Evolutionary conservation across 2,329 filamentous ascomycete species (phyloP), one percentile per base, ranked within the genome.

Genomic region (Periconia sp.): DNA sequence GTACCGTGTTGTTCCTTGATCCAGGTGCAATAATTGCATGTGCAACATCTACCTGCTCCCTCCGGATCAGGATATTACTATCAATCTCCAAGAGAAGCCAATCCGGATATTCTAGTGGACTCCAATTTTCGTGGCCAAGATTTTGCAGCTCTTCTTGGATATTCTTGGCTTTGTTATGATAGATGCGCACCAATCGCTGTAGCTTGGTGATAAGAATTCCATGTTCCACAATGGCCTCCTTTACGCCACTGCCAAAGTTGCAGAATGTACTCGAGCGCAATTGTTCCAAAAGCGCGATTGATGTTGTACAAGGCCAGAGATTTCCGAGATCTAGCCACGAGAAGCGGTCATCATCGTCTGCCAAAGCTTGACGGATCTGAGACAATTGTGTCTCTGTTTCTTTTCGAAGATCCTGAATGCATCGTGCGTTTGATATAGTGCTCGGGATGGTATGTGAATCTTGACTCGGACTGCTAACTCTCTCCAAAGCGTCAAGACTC

Each of bases 81-180:
- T 90, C 87, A 14, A 90, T 81, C 56, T 90, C 87, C 0, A 91
- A 69, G 0, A 90, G 73, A 0, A 90, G 66, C 82, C 85, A 89
- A 60, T 90, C 86, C 0, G 84, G 77, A 31, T 79, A 67, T 0
- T 82, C 70, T 0, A 65, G n/a, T 0, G 84, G 80, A 2, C 75
- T 62, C 86, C 86, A 89, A 30, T 85, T 77, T 0, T 61, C 64
- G 60, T 88, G 85, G 0, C 82, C 84, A 0, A 35, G 1, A 20
- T 81, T 83, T 0, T 51, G 53, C 13, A 68, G 58, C 54, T 86
- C 83, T 3, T 82, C 78, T 1, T 59, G 15, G 1, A 63, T 60
- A n/a, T 0, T 46, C 54, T 45, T 64, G 31, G 17, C 61, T 41
- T 15, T 60, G 0, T 42, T 74, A 50, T 77, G 73, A 1, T 64